Percentiles rank a stretch among this genome's conserved stretches.
phyloP scores from a whole-genome alignment of 164 flowering plant genomes.

The Liquidambar formosana region DNA sequence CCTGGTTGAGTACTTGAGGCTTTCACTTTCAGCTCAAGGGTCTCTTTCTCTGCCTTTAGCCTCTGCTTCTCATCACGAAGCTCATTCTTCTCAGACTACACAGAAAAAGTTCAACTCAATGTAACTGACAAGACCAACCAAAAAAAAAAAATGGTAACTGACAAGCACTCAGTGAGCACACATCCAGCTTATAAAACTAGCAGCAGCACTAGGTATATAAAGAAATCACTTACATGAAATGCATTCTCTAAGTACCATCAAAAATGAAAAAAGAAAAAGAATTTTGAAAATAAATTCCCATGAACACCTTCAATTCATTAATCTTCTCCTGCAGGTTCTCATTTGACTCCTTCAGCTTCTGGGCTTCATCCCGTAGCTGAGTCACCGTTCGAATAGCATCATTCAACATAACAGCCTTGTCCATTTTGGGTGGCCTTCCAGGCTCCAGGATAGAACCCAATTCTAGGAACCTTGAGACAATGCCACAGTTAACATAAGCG shows the following conservation, averaged over 20 bases:
- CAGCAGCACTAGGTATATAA: neutral
- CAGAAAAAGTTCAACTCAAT: neutral
- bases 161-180: neutral
- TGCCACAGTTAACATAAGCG: constrained; percentile 10
- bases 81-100: constrained; percentile 66
- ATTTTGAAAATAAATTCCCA: neutral
- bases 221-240: neutral
- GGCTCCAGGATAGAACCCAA: constrained; percentile 67
- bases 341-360: constrained; percentile 59
- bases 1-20: constrained; percentile 38
- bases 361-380: constrained; percentile 57
- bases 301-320: constrained; percentile 63
- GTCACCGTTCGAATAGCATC: constrained; percentile 63
- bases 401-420: constrained; percentile 56
- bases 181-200: neutral
- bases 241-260: neutral
- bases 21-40: constrained; percentile 47
- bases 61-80: constrained; percentile 66
- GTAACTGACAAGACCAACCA: no score
- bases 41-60: constrained; percentile 63
- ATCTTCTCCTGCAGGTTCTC: constrained; percentile 58
- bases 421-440: constrained; percentile 64
- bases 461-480: constrained; percentile 55
- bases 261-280: neutral
- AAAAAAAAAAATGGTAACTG: no score